Evolutionary conservation across 2,329 filamentous ascomycete genomes (phyloP).

Genomic region (Xylariaceae sp.): DNA sequence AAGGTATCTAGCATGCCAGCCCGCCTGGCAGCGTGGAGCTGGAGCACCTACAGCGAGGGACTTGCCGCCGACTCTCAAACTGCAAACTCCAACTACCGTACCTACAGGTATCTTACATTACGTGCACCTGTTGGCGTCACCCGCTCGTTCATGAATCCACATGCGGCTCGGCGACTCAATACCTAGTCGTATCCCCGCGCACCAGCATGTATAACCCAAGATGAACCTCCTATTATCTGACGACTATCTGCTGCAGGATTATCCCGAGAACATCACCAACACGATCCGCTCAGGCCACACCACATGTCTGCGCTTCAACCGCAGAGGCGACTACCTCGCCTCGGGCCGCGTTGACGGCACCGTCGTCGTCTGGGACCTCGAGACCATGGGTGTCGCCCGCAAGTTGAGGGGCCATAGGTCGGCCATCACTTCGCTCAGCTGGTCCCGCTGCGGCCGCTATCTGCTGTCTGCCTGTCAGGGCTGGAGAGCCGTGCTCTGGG

Average conservation of each 20-base stretch:
- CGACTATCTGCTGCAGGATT: slow-evolving; percentile 69
- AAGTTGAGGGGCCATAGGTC: slow-evolving; percentile 91
- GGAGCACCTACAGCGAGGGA: not conserved
- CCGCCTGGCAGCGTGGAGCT: not conserved
- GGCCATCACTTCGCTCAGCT: slow-evolving; percentile 91
- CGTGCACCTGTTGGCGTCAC: no score
- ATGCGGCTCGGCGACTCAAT: no score
- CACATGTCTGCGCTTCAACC: slow-evolving; percentile 78
- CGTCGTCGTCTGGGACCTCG: slow-evolving; percentile 93
- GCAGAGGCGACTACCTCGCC: slow-evolving; percentile 89
- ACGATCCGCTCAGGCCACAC: slow-evolving; percentile 72
- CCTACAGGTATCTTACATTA: no score
- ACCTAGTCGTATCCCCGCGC: not conserved
- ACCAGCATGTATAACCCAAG: slow-evolving; percentile 9
- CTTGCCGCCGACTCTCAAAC: no score
- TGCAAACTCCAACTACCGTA: no score
- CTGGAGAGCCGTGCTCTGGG: slow-evolving; percentile 96
- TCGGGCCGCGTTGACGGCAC: slow-evolving; percentile 92
- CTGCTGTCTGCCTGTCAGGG: slow-evolving; percentile 90
- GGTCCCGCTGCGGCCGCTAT: slow-evolving; percentile 89
- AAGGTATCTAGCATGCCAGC: no score
- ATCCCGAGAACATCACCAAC: slow-evolving; percentile 84
- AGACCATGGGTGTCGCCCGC: slow-evolving; percentile 93
- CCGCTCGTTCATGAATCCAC: no score
- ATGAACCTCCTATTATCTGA: slow-evolving; percentile 61